These are phyloP conservation scores for Mucor sp. DNA, from an alignment of 371 early-diverging fungal genomes.

Conservation along the genomic window DNA sequence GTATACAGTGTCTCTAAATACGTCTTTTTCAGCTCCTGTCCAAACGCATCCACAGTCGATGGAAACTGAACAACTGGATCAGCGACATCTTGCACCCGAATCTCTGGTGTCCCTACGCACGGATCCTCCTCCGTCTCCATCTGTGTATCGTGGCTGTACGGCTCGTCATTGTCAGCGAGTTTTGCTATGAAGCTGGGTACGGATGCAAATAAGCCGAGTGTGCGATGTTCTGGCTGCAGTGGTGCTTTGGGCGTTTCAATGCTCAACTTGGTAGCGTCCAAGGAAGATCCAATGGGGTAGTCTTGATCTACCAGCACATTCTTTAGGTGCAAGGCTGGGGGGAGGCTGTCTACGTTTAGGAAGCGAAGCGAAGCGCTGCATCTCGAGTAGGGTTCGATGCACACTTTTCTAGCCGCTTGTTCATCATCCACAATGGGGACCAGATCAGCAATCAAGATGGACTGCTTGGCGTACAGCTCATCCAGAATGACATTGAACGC, in stretches of 20 bases:
- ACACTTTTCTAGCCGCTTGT: background rate
- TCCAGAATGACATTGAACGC: background rate
- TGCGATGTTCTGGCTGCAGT: background rate
- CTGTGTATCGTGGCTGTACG: background rate
- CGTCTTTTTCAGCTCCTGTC: conserved; percentile 11
- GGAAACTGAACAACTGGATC: conserved; percentile 8
- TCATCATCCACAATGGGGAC: conserved; percentile 5
- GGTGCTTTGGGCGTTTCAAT: background rate
- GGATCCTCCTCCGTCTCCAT: background rate
- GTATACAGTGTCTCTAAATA: conserved; percentile 22
- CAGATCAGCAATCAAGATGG: conserved; percentile 14
- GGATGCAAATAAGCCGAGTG: background rate
- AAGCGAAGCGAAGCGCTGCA: conserved; percentile 11
- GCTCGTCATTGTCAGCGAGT: background rate
- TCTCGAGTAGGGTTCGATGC: conserved; percentile 12
- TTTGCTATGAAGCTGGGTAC: conserved; percentile 1
- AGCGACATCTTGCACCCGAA: background rate
- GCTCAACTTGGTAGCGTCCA: background rate
- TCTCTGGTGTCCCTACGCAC: background rate
- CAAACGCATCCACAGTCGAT: conserved; percentile 8
- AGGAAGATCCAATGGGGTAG: conserved; percentile 2
- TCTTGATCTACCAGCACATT: background rate
- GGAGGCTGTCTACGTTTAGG: conserved; percentile 7
- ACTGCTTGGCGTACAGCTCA: background rate
- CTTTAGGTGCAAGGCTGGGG: background rate